phyloP scores from a whole-genome alignment of 768 basidiomycete genomes.

The Epithele typhae region DNA sequence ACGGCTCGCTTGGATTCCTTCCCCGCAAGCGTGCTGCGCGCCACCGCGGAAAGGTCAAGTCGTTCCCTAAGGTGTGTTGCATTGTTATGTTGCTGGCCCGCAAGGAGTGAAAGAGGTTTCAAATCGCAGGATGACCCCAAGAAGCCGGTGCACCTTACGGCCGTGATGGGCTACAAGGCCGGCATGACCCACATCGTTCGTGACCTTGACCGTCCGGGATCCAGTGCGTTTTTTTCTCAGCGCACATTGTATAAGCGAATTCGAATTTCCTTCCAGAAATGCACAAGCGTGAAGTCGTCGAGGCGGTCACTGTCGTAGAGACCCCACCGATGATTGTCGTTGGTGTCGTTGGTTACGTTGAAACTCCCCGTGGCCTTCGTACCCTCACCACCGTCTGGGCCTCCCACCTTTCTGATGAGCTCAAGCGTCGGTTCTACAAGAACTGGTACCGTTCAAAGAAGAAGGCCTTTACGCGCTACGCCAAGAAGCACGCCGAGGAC shows the following conservation, averaged over 20 bases:
- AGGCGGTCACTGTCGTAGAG: slow-evolving; percentile 94
- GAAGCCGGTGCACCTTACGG: slow-evolving; percentile 98
- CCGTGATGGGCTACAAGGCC: slow-evolving; percentile 99
- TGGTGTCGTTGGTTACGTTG: slow-evolving; percentile 98
- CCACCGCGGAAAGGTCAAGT: slow-evolving; percentile 98
- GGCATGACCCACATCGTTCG: slow-evolving; percentile 99
- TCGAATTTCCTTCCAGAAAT: slow-evolving; percentile 75
- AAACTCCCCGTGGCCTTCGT: slow-evolving; percentile 98
- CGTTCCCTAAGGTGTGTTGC: slow-evolving; percentile 87
- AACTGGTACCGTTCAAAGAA: slow-evolving; percentile 99
- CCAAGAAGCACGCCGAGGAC: slow-evolving; percentile 98
- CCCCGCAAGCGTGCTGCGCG: slow-evolving; percentile 95
- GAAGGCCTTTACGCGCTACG: slow-evolving; percentile 99
- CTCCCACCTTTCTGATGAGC: slow-evolving; percentile 93
- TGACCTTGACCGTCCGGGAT: slow-evolving; percentile 98
- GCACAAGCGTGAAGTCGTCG: slow-evolving; percentile 99
- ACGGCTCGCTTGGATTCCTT: slow-evolving; percentile 96
- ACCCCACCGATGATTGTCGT: slow-evolving; percentile 96
- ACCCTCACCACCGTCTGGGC: slow-evolving; percentile 99
- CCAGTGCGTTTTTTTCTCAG: slow-evolving; percentile 64
- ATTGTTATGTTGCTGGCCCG: background rate
- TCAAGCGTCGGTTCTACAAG: slow-evolving; percentile 99
- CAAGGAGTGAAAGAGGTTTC: background rate
- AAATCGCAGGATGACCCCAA: slow-evolving; percentile 91
- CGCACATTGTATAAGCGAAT: too few species aligned